Conservation (phyloP, 2,329 filamentous ascomycete species). For the Xenoacremonium recifei region DNA sequence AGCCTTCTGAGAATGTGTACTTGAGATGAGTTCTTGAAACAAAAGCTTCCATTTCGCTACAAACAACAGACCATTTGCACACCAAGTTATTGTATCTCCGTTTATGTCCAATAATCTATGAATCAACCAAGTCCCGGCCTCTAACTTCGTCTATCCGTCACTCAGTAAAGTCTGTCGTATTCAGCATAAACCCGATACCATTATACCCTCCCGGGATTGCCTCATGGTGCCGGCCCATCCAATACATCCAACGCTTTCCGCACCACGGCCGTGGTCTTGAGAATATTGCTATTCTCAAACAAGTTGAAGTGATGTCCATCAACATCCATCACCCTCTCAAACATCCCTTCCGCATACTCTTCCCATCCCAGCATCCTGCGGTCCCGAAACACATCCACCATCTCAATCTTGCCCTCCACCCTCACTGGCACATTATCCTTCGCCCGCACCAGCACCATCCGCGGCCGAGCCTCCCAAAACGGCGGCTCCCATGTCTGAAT, state of each 20-base stretch:
- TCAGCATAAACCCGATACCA: too few relatives aligned
- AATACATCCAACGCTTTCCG: constrained; percentile 15
- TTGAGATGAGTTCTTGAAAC: too few relatives aligned
- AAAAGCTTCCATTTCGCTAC: too few relatives aligned
- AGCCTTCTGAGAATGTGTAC: too few relatives aligned
- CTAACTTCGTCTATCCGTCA: too few relatives aligned
- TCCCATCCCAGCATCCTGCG: constrained; percentile 49
- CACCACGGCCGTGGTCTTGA: constrained; percentile 26
- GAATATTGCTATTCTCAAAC: constrained; percentile 34
- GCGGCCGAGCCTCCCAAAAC: constrained; percentile 38
- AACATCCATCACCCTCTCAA: constrained; percentile 45
- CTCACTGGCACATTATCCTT: constrained; percentile 36
- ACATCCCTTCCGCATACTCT: constrained; percentile 41
- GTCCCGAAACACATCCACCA: constrained; percentile 44
- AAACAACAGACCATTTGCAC: too few relatives aligned
- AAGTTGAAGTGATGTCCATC: constrained; percentile 53
- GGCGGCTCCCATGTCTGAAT: constrained; percentile 40
- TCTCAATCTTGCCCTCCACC: constrained; percentile 22
- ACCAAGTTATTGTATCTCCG: too few relatives aligned
- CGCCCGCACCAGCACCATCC: constrained; percentile 45
- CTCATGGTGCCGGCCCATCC: constrained; percentile 15
- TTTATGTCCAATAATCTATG: too few relatives aligned
- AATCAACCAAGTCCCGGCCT: too few relatives aligned
- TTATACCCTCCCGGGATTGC: too few relatives aligned
- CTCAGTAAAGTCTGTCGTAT: too few relatives aligned